A percentile compares a stretch with the other conserved stretches of the same genome.
These are phyloP conservation scores for Brassica incana DNA, from an alignment of 345 rosid species.

Conservation along the genomic window DNA sequence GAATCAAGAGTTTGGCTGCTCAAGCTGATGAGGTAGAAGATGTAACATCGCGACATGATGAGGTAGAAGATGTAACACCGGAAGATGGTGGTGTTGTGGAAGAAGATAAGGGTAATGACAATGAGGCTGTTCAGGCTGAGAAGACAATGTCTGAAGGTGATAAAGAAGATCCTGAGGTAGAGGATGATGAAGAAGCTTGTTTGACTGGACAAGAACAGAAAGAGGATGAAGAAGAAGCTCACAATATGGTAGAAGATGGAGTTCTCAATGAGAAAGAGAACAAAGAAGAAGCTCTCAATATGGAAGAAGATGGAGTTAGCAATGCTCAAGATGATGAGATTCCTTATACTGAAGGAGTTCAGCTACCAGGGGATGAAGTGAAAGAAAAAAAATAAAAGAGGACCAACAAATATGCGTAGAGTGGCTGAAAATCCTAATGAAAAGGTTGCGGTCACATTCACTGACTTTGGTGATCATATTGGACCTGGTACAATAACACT, in stretches of 20 bases:
- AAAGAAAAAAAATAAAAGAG: no score
- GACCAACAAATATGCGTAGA: no score
- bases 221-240: neutral
- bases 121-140: slow-evolving; percentile 1
- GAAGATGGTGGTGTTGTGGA: no score
- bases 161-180: neutral
- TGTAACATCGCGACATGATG: neutral
- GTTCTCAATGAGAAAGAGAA: neutral
- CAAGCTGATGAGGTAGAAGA: neutral
- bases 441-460: no score
- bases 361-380: no score
- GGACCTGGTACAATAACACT: no score
- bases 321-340: no score
- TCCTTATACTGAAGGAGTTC: no score
- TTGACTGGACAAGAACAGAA: neutral
- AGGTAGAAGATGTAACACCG: neutral
- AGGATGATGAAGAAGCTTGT: neutral
- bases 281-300: neutral
- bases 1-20: no score
- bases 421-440: no score
- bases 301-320: neutral
- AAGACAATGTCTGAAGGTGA: neutral
- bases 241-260: neutral
- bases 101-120: neutral
- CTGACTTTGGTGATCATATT: no score